Evolutionary conservation across 129 eudicot genomes (phyloP), one percentile per base, ranked within the genome.

Genomic region (Glebionis coronaria): DNA sequence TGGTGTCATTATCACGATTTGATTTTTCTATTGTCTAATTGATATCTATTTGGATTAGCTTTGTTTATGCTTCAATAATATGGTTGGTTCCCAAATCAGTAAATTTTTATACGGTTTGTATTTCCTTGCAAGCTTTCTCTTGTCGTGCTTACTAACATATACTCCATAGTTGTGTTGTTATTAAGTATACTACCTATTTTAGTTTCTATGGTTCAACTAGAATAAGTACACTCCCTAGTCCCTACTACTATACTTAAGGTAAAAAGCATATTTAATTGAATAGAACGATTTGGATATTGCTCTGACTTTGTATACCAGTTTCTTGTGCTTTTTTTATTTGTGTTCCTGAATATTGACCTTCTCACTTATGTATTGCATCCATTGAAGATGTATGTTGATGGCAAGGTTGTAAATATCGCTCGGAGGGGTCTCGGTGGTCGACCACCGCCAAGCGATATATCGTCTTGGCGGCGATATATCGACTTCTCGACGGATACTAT

Each of bases 11-110:
- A 31, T 49, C 12, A 20, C 47, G 21, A 65, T 57, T 25, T 3
- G 23, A 45, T 31, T 12, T 62, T 15, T 44, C 53, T 19, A 18
- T 42, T 44, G 18, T 63, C 40, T 19, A 63, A 63, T 63, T 45
- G 11, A 23, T 23, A 44, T 44, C 38, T 44, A 40, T 38, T 64
- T 44, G 29, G 21, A 42, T 42, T 42, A 4, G 44, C 68, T 63
- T 63, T 42, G 21, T 44, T 12, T 10, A 20, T 20, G 20, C 9
- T 54, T 5, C 23, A 19, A 7, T 29, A 54, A 18, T 5, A 54
- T 20, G 60, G 9, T 40, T 20, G 29, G 16, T 62, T 62, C 51
- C 67, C 67, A 62, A 58, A 4, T 62, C 10, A 19, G 23, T 44
- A 21, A n/a, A 18, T 2, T 19, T 14, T 10, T 19, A 5, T 15